phyloP scores from a whole-genome alignment of 331 rosid species.

The Malus hybrid region DNA sequence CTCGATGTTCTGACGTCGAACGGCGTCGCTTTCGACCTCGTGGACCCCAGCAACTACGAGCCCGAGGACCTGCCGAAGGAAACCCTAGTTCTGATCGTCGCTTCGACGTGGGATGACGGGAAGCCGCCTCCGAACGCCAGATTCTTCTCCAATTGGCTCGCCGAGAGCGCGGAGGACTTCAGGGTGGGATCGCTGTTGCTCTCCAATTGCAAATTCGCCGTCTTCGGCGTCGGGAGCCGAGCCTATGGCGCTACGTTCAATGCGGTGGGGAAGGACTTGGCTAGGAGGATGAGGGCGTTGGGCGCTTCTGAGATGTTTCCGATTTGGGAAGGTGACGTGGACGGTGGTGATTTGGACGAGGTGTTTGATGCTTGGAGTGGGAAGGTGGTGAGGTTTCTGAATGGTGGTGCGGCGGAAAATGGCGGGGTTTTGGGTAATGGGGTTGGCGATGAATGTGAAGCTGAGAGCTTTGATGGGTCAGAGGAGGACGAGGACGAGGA shows the following conservation, averaged over 20 bases:
- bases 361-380: conserved; percentile 64
- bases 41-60: conserved; percentile 55
- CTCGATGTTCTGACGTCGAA: conserved; percentile 38
- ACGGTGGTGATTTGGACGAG: conserved; percentile 47
- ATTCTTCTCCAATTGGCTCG: conserved; percentile 77
- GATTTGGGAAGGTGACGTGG: conserved; percentile 66
- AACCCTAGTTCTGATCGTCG: conserved; percentile 45
- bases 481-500: conserved; percentile 29
- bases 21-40: conserved; percentile 46
- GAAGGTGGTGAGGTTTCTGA: conserved; percentile 42
- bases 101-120: conserved; percentile 93
- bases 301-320: conserved; percentile 71
- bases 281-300: conserved; percentile 49
- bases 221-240: conserved; percentile 83
- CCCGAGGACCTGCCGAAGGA: conserved; percentile 89
- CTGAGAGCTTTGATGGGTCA: conserved; percentile 18
- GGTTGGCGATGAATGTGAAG: conserved; percentile 19
- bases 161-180: conserved; percentile 73
- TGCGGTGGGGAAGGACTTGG: conserved; percentile 53
- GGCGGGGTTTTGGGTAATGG: conserved; percentile 20
- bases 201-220: conserved; percentile 45
- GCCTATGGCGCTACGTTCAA: conserved; percentile 60
- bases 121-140: conserved; percentile 49
- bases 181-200: conserved; percentile 76
- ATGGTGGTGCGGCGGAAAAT: conserved; percentile 32